Base-by-base conservation (phyloP, 768 basidiomycete genomes). In the Suillus weaverae region DNA sequence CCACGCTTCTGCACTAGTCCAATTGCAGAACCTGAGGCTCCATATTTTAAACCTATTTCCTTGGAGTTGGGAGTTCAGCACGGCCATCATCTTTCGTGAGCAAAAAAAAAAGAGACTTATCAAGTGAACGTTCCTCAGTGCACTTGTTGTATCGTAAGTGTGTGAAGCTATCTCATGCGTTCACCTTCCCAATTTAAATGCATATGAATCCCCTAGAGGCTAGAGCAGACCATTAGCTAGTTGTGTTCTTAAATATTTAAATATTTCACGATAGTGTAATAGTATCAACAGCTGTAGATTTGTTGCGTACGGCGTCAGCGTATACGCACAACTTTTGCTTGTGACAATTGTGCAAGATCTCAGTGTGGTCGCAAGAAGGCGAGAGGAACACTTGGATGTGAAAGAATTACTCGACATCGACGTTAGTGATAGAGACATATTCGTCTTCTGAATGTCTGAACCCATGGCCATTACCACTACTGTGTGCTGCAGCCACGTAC, bases 1-100 rank as follows among this genome's bases (percentile, higher is more conserved):
- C 10, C 18, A 30, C 5, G 38, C 38, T 59, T 59, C 56, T 59
- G 56, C 38, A 20, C 56, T 59, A 59, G 38, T 59, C 56, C 56
- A 39, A 26, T 39, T 57, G 16, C 16, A 57, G 36, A 38, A 9
- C 8, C 4, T 14, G 14, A 22, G 4, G 54, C n/a, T 35, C 54
- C 33, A 36, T 8, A 5, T 30, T 51, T 51, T 16, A 8, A 54
- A 7, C 26, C 16, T 50, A 30, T 11, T 13, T 53, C 50, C 46
- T 22, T n/a, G n/a, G n/a, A 13, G 32, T 18, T n/a, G 14, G 22
- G 32, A 16, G 6, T 16, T 13, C n/a, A 33, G 32, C 55, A 18
- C 30, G 4, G 32, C 18, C 53, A 54, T 26, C 36, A 22, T 26
- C 16, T 35, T 18, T 32, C 8, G 30, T 53, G 10, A 54, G 32